A percentile compares a stretch with the other conserved stretches of the same genome.
phyloP scores from a whole-genome alignment of 768 basidiomycete genomes.

The Lyophyllum shimeji region DNA sequence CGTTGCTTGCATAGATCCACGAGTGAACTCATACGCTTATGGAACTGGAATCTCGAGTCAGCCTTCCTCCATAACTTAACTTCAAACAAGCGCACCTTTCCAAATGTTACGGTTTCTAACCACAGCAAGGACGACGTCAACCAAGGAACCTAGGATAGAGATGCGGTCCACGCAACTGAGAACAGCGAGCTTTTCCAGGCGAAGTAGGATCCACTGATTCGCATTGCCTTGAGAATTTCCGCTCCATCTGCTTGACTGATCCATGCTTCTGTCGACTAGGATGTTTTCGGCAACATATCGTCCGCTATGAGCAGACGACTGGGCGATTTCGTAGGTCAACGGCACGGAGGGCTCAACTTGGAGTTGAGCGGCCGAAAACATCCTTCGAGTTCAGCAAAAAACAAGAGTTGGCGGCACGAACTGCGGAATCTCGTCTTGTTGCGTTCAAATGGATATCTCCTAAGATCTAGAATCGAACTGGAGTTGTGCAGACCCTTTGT shows the following conservation, averaged over 20 bases:
- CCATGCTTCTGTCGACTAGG: constrained; percentile 57
- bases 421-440: not conserved
- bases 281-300: constrained; percentile 71
- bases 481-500: not conserved
- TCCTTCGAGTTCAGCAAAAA: constrained; percentile 1
- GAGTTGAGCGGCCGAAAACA: constrained; percentile 6
- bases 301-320: constrained; percentile 71
- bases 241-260: constrained; percentile 76
- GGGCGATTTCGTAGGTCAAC: constrained; percentile 51
- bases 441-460: not conserved
- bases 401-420: not conserved
- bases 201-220: constrained; percentile 72
- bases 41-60: constrained; percentile 30
- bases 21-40: constrained; percentile 34
- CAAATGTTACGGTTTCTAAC: constrained; percentile 73
- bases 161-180: constrained; percentile 54
- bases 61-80: not conserved
- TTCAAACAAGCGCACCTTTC: constrained; percentile 54
- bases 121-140: constrained; percentile 1
- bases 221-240: constrained; percentile 57
- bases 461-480: too few relatives aligned
- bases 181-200: constrained; percentile 56
- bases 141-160: not conserved
- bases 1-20: not conserved
- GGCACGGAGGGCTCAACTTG: constrained; percentile 22